A percentile compares a stretch with the other conserved stretches of the same genome.
These are phyloP conservation scores for Fraxinus sp. DNA, from an alignment of 305 asterid genomes.

Conservation along the genomic window DNA sequence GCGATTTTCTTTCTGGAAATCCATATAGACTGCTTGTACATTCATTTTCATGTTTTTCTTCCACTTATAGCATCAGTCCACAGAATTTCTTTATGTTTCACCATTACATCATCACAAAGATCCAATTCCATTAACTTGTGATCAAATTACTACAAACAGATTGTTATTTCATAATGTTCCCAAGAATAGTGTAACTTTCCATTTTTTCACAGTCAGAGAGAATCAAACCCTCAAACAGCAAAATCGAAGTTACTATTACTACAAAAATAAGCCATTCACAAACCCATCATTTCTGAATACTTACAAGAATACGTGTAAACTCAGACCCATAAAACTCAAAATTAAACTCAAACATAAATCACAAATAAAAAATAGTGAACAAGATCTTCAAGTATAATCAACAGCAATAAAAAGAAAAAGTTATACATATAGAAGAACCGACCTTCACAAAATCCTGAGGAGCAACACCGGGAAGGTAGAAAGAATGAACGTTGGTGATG, in stretches of 20 bases:
- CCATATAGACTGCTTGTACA: background rate
- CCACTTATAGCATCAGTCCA: background rate
- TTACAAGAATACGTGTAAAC: background rate
- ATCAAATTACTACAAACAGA: background rate
- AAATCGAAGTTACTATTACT: background rate
- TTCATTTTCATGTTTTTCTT: background rate
- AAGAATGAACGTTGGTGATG: conserved; percentile 31
- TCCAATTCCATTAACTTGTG: background rate
- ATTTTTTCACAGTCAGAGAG: background rate
- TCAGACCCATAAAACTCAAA: background rate
- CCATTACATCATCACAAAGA: background rate
- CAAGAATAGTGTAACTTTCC: background rate
- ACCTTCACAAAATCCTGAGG: conserved; percentile 52
- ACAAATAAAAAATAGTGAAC: background rate
- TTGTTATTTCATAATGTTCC: background rate
- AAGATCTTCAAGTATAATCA: background rate
- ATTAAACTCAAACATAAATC: background rate
- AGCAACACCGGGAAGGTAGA: conserved; percentile 56
- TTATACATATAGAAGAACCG: background rate
- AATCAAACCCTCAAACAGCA: background rate
- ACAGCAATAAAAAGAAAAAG: background rate
- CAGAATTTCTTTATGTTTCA: background rate
- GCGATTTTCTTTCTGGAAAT: background rate
- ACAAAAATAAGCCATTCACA: background rate
- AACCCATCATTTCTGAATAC: background rate